Conservation (phyloP, 108 stramenopile species). For the Nitzschia sp. region DNA sequence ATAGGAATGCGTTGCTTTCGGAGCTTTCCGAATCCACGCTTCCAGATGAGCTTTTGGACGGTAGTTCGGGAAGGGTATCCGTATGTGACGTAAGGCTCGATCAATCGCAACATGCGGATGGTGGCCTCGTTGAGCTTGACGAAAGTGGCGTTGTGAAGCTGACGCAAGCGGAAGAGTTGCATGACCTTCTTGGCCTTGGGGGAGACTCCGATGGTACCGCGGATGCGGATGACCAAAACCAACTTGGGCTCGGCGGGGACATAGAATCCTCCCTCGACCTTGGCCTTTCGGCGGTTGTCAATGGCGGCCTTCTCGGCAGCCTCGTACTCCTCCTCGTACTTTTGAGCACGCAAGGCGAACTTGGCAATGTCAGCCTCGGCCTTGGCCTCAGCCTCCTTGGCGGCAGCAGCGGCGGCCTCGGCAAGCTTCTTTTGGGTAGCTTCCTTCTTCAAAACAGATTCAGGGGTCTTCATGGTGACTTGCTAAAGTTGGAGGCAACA, state of each 20-base stretch:
- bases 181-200: constrained; percentile 99
- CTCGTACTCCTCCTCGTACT: constrained; percentile 94
- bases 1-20: constrained; percentile 96
- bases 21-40: constrained; percentile 99
- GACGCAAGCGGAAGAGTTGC: constrained; percentile 98
- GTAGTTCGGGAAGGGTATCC: constrained; percentile 96
- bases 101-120: constrained; percentile 97
- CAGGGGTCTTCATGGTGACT: constrained; percentile 87
- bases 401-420: constrained; percentile 61
- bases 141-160: constrained; percentile 99
- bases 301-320: constrained; percentile 81
- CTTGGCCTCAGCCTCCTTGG: constrained; percentile 76
- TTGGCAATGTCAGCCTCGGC: constrained; percentile 76
- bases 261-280: constrained; percentile 93
- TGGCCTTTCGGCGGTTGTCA: constrained; percentile 95
- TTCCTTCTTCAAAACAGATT: constrained; percentile 97
- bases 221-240: constrained; percentile 95
- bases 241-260: constrained; percentile 97
- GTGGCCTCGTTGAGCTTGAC: constrained; percentile 98
- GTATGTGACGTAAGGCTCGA: constrained; percentile 99
- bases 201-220: constrained; percentile 99
- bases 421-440: constrained; percentile 91
- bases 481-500: not conserved
- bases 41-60: constrained; percentile 95
- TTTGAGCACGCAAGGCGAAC: constrained; percentile 84